phyloP scores from a whole-genome alignment of 1,284 basidiomycete species.

The Pseudozyma sp. region DNA sequence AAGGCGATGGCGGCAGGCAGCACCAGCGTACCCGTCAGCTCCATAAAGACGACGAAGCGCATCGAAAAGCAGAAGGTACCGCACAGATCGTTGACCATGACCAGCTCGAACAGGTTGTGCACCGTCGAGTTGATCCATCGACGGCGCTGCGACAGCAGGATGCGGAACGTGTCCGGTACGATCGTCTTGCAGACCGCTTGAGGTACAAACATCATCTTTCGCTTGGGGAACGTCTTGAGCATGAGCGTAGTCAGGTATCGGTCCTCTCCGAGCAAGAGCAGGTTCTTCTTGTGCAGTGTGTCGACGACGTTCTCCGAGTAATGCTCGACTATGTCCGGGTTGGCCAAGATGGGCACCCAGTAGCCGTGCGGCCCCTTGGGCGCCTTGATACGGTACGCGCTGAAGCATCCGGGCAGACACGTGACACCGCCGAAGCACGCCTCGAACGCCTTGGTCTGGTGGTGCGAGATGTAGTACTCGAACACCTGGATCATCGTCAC shows the following conservation, averaged over 20 bases:
- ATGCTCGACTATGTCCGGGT: conserved; percentile 71
- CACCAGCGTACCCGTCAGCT: conserved; percentile 71
- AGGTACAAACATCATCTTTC: conserved; percentile 71
- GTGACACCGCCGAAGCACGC: conserved; percentile 71
- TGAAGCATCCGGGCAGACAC: conserved; percentile 71
- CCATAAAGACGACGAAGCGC: conserved; percentile 71
- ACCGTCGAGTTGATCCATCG: conserved; percentile 72
- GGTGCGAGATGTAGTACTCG: conserved; percentile 99
- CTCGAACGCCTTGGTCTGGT: conserved; percentile 77
- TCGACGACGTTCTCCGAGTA: conserved; percentile 72
- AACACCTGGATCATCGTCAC: conserved; percentile 76
- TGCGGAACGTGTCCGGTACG: conserved; percentile 71
- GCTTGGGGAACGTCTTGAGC: conserved; percentile 71
- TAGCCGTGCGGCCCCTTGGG: conserved; percentile 71
- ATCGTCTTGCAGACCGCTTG: conserved; percentile 72
- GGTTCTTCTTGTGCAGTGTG: conserved; percentile 71
- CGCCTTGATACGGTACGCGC: conserved; percentile 71
- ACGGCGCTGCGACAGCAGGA: conserved; percentile 71
- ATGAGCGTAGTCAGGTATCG: conserved; percentile 71
- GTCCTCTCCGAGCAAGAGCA: conserved; percentile 71
- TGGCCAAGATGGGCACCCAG: conserved; percentile 71
- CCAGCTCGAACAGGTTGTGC: conserved; percentile 71
- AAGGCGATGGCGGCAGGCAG: conserved; percentile 71
- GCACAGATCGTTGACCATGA: conserved; percentile 71
- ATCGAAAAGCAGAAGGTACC: conserved; percentile 72